These are phyloP conservation scores for Penicillium samsonianum DNA, from an alignment of 495 filamentous ascomycete species.

Conservation along the genomic window DNA sequence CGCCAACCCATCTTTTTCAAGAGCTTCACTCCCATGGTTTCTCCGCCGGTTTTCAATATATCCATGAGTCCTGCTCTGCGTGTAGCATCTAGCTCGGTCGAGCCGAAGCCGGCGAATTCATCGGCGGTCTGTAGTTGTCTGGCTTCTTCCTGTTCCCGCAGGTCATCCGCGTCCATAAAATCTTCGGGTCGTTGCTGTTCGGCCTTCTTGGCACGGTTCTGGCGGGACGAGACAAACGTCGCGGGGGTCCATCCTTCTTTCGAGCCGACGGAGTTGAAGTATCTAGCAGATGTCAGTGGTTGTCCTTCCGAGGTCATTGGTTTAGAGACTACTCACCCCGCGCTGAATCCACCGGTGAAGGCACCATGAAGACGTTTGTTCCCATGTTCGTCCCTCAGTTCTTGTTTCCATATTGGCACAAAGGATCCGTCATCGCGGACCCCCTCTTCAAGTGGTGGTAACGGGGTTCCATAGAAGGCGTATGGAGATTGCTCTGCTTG, in stretches of 20 bases:
- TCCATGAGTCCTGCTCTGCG: slow-evolving; percentile 67
- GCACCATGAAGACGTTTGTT: slow-evolving; percentile 92
- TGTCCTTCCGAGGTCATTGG: background rate
- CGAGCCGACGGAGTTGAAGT: slow-evolving; percentile 96
- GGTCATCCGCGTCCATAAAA: slow-evolving; percentile 98
- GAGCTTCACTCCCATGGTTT: slow-evolving; percentile 87
- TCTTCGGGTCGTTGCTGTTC: slow-evolving; percentile 73
- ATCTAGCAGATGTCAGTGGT: slow-evolving; percentile 51
- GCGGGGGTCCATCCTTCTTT: slow-evolving; percentile 97
- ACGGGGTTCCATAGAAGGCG: slow-evolving; percentile 80
- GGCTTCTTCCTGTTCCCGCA: slow-evolving; percentile 81
- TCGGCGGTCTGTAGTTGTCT: slow-evolving; percentile 68
- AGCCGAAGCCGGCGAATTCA: slow-evolving; percentile 76
- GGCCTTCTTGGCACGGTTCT: slow-evolving; percentile 72
- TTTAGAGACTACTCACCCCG: slow-evolving; percentile 63
- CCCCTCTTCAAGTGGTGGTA: slow-evolving; percentile 77
- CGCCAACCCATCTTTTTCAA: slow-evolving; percentile 96
- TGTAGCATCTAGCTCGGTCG: slow-evolving; percentile 57
- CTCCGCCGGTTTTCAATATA: slow-evolving; percentile 70
- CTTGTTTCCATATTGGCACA: slow-evolving; percentile 94
- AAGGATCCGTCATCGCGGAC: slow-evolving; percentile 91
- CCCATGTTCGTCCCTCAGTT: slow-evolving; percentile 90
- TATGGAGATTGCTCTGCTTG: slow-evolving; percentile 74
- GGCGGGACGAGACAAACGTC: slow-evolving; percentile 86
- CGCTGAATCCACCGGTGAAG: slow-evolving; percentile 95